A percentile compares a stretch with the other conserved stretches of the same genome.
Evolutionary conservation across 495 filamentous ascomycete species (phyloP).

Genomic region (Pseudomonodictys pantanalensis): DNA sequence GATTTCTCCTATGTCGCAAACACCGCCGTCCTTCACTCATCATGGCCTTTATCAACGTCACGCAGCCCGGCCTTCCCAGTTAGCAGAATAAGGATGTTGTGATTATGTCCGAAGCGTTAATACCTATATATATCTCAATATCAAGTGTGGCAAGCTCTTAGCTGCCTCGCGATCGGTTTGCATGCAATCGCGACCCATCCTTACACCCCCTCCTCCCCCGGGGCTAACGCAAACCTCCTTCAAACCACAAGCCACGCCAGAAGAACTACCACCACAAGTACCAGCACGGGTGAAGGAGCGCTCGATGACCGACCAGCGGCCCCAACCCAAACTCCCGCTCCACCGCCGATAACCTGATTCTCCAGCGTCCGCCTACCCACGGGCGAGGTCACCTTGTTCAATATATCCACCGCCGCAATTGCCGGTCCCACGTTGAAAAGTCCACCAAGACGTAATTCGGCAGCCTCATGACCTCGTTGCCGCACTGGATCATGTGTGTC

Average conservation of each 20-base stretch:
- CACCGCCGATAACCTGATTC: neutral
- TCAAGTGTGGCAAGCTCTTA: no score
- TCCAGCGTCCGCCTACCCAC: conserved; percentile 34
- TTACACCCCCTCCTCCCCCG: neutral
- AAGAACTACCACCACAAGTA: neutral
- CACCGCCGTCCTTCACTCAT: no score
- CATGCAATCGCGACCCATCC: neutral
- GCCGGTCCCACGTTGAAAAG: conserved; percentile 42
- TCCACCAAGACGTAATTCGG: conserved; percentile 35
- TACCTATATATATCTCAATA: no score
- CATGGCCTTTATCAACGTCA: no score
- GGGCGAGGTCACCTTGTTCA: conserved; percentile 35
- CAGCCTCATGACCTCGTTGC: neutral
- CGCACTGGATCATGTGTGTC: conserved; percentile 25
- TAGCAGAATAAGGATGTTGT: no score
- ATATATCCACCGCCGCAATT: conserved; percentile 33
- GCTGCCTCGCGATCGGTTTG: neutral
- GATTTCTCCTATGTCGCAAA: no score
- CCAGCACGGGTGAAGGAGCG: no score
- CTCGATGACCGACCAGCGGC: neutral
- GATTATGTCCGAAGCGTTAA: no score
- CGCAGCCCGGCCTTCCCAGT: no score
- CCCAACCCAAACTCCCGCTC: neutral
- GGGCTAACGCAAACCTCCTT: no score
- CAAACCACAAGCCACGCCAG: neutral